Percentiles rank a stretch among this genome's conserved stretches.
phyloP scores from a whole-genome alignment of 108 stramenopile genomes.

The Cyclostephanos tholiformis region DNA sequence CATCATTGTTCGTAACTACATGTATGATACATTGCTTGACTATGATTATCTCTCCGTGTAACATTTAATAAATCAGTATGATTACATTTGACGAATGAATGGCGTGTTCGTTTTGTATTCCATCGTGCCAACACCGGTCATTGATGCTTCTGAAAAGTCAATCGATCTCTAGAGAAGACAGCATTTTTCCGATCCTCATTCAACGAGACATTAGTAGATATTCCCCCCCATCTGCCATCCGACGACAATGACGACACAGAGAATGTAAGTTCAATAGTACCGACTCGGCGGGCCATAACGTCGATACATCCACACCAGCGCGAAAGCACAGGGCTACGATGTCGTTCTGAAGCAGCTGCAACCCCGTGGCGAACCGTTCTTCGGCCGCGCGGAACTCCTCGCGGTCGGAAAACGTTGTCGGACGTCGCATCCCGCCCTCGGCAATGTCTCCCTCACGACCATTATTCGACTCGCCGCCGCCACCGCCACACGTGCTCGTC shows the following conservation, averaged over 20 bases:
- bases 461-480: not conserved
- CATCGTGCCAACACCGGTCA: no score
- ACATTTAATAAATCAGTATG: no score
- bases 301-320: constrained; percentile 71
- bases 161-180: no score
- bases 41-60: no score
- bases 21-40: no score
- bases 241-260: constrained; percentile 41
- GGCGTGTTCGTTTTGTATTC: no score
- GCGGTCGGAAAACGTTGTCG: constrained; percentile 14
- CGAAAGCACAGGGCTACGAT: constrained; percentile 76
- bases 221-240: constrained; percentile 11
- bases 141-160: no score
- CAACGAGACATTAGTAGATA: no score
- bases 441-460: not conserved
- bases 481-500: not conserved
- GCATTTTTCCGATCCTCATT: no score
- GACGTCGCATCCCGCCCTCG: not conserved
- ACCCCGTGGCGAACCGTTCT: constrained; percentile 78
- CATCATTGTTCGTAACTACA: no score
- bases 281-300: constrained; percentile 81
- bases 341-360: constrained; percentile 84
- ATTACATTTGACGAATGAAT: no score
- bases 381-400: constrained; percentile 44
- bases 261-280: constrained; percentile 75